Conservation (phyloP, 108 stramenopile genomes). For the Chaetoceros muelleri region DNA sequence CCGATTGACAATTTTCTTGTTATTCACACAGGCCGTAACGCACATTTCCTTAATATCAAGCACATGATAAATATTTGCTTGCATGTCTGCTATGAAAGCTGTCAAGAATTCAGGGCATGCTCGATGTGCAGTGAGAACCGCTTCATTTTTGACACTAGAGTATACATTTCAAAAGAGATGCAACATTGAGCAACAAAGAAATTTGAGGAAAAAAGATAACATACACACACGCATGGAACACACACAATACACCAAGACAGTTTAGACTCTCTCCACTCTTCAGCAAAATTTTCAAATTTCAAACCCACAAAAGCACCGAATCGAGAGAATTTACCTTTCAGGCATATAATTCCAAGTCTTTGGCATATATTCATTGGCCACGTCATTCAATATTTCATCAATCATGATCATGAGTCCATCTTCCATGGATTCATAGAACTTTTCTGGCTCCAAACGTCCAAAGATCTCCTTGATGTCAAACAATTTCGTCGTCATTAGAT, state of each 20-base stretch:
- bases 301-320: neutral
- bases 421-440: constrained; percentile 75
- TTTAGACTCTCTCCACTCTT: too few species aligned
- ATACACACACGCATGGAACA: neutral
- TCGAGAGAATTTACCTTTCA: neutral
- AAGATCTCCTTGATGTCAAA: constrained; percentile 83
- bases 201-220: neutral
- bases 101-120: constrained; percentile 57
- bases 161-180: too few species aligned
- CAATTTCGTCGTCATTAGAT: constrained; percentile 83
- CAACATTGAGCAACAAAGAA: too few species aligned
- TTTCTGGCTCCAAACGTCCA: constrained; percentile 60
- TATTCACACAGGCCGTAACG: constrained; percentile 67
- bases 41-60: constrained; percentile 87
- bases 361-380: constrained; percentile 70
- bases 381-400: constrained; percentile 74
- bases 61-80: constrained; percentile 68
- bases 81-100: constrained; percentile 72
- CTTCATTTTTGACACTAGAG: constrained; percentile 50
- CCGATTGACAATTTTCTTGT: constrained; percentile 80
- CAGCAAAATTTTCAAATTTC: constrained; percentile 9
- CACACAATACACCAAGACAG: neutral
- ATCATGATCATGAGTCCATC: constrained; percentile 70
- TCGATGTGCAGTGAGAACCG: constrained; percentile 57
- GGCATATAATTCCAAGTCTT: neutral